A percentile compares a stretch with the other conserved stretches of the same genome.
Conservation (phyloP, 805 yeast genomes). For the Isabelozyma gotoi region DNA sequence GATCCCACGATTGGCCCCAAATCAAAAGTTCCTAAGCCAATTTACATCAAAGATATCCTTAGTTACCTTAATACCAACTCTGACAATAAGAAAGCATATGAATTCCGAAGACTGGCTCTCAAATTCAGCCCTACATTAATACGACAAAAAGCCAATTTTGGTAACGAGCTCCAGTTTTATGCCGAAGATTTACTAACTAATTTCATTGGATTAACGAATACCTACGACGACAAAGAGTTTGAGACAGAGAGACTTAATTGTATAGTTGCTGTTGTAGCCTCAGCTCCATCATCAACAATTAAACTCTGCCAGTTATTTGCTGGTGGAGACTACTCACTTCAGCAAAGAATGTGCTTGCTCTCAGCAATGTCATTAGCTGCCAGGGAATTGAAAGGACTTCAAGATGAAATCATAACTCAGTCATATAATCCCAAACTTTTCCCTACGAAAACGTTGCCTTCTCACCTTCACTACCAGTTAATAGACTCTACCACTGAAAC, state of each 20-base stretch:
- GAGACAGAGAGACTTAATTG: conserved; percentile 65
- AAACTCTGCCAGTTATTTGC: conserved; percentile 50
- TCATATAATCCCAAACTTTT: conserved; percentile 29
- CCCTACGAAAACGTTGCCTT: conserved; percentile 47
- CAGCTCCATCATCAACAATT: conserved; percentile 44
- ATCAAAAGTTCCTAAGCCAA: conserved; percentile 45
- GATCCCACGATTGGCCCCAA: conserved; percentile 43
- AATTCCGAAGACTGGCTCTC: conserved; percentile 51
- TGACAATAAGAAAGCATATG: conserved; percentile 46
- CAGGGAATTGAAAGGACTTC: conserved; percentile 64
- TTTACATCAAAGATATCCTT: conserved; percentile 73
- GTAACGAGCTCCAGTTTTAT: conserved; percentile 60
- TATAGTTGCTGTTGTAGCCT: conserved; percentile 61
- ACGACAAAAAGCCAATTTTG: conserved; percentile 58
- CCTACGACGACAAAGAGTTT: conserved; percentile 56
- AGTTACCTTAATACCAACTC: conserved; percentile 50
- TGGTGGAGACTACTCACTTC: conserved; percentile 78
- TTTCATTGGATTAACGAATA: conserved; percentile 56
- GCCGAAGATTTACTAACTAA: conserved; percentile 51
- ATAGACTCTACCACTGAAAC: background rate
- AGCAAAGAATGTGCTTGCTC: conserved; percentile 68
- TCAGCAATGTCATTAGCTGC: conserved; percentile 71
- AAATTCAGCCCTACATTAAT: conserved; percentile 56
- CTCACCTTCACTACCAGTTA: conserved; percentile 33
- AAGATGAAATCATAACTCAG: conserved; percentile 46